Evolutionary conservation across 345 rosid species (phyloP).

Genomic region (Lagerstroemia speciosa): DNA sequence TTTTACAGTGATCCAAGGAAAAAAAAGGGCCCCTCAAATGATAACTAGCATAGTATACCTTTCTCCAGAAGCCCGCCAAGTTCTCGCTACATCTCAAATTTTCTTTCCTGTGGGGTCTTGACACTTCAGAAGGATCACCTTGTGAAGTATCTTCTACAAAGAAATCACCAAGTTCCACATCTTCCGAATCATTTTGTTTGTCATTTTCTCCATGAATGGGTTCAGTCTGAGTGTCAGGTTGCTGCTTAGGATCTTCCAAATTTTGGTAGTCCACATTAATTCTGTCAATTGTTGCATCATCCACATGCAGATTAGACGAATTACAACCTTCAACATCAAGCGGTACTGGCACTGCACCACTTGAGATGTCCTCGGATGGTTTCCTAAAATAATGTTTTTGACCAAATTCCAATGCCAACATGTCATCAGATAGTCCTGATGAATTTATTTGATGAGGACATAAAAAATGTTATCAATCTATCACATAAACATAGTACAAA

Average conservation of each 20-base stretch:
- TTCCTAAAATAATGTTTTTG: constrained; percentile 20
- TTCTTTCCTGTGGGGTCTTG: constrained; percentile 59
- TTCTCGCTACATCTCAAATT: constrained; percentile 51
- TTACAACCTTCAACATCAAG: constrained; percentile 15
- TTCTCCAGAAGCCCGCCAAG: constrained; percentile 83
- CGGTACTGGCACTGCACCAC: constrained; percentile 15
- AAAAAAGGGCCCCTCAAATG: not conserved
- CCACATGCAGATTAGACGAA: constrained; percentile 14
- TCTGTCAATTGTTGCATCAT: constrained; percentile 20
- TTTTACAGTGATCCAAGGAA: not conserved
- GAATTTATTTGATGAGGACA: constrained; percentile 22
- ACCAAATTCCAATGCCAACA: constrained; percentile 50
- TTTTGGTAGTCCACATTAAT: constrained; percentile 22
- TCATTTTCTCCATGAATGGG: constrained; percentile 14
- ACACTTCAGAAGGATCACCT: constrained; percentile 42
- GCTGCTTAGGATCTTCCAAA: constrained; percentile 24
- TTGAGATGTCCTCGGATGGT: constrained; percentile 19
- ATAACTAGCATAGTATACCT: constrained; percentile 33
- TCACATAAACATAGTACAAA: constrained; percentile 14
- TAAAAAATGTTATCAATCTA: constrained; percentile 15
- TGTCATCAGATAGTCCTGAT: constrained; percentile 69
- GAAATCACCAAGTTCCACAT: constrained; percentile 60
- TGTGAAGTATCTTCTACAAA: constrained; percentile 44
- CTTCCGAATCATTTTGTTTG: constrained; percentile 31
- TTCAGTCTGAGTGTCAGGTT: constrained; percentile 17